Conservation (phyloP, 345 rosid genomes). For the Citrus trifoliata region DNA sequence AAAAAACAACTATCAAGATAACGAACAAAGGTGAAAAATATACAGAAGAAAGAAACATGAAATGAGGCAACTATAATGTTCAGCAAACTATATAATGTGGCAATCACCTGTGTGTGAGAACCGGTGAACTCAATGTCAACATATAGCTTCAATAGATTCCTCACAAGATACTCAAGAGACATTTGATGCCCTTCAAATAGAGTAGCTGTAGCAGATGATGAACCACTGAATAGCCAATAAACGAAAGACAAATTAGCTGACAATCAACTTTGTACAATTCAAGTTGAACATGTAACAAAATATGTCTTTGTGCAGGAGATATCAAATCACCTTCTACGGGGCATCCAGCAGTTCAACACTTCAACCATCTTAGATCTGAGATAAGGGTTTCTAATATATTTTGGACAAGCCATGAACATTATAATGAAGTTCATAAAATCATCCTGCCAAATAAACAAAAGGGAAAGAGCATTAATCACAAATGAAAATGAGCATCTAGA, state of each 20-base stretch:
- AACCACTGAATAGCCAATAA: conserved; percentile 54
- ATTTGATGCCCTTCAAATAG: conserved; percentile 94
- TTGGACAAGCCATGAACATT: conserved; percentile 96
- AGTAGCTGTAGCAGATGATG: conserved; percentile 75
- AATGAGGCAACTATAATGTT: neutral
- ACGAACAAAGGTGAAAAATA: neutral
- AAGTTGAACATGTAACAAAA: conserved; percentile 4
- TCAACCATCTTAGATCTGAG: conserved; percentile 99
- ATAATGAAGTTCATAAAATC: conserved; percentile 98
- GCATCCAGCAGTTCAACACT: conserved; percentile 99
- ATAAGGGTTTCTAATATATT: conserved; percentile 85
- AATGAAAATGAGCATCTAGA: neutral
- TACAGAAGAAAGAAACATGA: neutral
- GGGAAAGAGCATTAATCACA: neutral
- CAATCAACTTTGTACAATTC: neutral
- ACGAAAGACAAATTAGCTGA: conserved; percentile 2
- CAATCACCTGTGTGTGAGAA: conserved; percentile 93
- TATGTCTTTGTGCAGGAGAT: neutral
- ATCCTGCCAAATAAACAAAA: conserved; percentile 54
- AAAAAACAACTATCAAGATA: neutral
- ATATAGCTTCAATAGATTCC: conserved; percentile 96
- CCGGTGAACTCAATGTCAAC: conserved; percentile 99
- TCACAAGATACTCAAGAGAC: conserved; percentile 90
- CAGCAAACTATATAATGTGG: neutral
- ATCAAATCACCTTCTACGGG: conserved; percentile 65